A percentile compares a stretch with the other conserved stretches of the same genome.
Conservation (phyloP, 2,329 filamentous ascomycete genomes). For the Sporothrix inflata region DNA sequence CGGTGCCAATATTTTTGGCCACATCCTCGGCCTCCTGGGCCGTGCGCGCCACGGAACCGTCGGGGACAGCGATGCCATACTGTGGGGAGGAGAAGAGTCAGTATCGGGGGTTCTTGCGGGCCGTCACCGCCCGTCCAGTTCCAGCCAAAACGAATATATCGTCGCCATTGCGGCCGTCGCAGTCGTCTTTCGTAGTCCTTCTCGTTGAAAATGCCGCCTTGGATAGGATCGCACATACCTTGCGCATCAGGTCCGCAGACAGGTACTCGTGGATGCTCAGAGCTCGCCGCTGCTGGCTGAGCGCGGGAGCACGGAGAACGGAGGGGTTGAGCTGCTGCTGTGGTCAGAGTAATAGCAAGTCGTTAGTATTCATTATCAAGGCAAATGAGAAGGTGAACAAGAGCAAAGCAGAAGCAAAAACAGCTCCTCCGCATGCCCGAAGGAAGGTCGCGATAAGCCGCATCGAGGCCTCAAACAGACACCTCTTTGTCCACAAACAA, state of each 20-base stretch:
- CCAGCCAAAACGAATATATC: neutral
- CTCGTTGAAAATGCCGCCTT: neutral
- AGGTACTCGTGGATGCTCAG: slow-evolving; percentile 98
- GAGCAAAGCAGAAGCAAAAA: neutral
- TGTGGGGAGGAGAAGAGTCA: slow-evolving; percentile 44
- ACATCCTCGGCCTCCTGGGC: slow-evolving; percentile 88
- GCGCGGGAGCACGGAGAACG: slow-evolving; percentile 62
- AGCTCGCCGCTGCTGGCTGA: slow-evolving; percentile 77
- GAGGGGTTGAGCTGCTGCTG: slow-evolving; percentile 48
- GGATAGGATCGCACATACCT: slow-evolving; percentile 51
- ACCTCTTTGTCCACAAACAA: neutral
- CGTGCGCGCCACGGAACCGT: slow-evolving; percentile 81
- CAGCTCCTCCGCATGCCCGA: neutral
- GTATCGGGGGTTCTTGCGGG: neutral
- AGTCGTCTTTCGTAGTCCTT: too few species aligned
- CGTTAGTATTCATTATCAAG: neutral
- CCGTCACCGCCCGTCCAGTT: neutral
- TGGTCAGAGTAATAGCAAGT: neutral
- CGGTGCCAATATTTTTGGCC: slow-evolving; percentile 86
- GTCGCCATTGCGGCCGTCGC: neutral
- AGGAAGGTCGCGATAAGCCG: slow-evolving; percentile 15
- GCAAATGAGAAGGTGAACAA: neutral
- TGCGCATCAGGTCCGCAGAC: slow-evolving; percentile 84
- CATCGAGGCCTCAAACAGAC: neutral
- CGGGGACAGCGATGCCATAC: slow-evolving; percentile 94